Evolutionary conservation across 148 eudicot species (phyloP), one percentile per base, ranked within the genome.

Genomic region (Tetragonia tetragonoides): DNA sequence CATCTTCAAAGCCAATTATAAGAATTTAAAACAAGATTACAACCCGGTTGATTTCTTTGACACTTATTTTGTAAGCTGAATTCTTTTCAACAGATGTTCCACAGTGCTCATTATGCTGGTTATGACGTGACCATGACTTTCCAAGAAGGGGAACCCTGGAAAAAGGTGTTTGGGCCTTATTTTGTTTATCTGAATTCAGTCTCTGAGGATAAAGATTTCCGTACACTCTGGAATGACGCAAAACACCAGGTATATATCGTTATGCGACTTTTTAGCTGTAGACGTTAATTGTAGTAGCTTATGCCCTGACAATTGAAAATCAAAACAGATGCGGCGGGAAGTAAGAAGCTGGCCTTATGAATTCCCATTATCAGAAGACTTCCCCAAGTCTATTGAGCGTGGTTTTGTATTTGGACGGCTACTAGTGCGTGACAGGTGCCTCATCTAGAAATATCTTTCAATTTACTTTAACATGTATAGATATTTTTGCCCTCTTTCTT

Each of bases 281-380:
- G 23, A 49, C 10, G 12, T 2, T 37, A 61, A 0, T 1, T 56
- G 28, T 34, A 23, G 17, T 17, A 8, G 8, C 2, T 49, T 49
- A 15, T 49, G 57, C 44, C 46, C 15, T 82, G 66, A 82, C 61
- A 38, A 51, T 17, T 40, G 49, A 68, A 68, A 34, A 21, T 80
- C 28, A 28, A 65, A 51, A 65, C 79, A 88, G 91, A 82, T 86
- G 87, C 18, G 12, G 21, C 72, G 71, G 68, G 89, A 88, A 86
- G 80, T 74, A 37, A 72, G 68, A 77, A 88, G 83, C 64, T 88
- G 91, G 91, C 91, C 91, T 2, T 88, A 88, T 57, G 82, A 53
- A 66, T 88, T 86, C 62, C 83, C 87, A 37, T 66, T 40, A 40
- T 86, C 91, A 21, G 68, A 37, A 18, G 82, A 88, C 53, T 88